Evolutionary conservation across 345 rosid species (phyloP).

Genomic region (Eutrema yunnanense): DNA sequence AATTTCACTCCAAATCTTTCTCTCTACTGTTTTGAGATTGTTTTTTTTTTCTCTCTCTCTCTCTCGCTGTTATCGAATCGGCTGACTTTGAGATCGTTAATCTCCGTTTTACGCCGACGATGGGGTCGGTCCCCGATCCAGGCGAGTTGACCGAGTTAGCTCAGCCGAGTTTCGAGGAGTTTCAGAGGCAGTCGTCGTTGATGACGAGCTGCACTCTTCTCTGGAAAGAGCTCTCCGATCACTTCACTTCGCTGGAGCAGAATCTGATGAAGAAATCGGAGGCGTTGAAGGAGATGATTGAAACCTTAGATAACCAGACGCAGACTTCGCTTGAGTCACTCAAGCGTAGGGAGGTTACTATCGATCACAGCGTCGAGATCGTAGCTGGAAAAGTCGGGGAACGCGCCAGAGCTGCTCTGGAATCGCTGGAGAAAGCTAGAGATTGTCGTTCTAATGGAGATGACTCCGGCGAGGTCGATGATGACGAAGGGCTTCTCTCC

Average conservation of each 20-base stretch:
- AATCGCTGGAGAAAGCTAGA: conserved; percentile 32
- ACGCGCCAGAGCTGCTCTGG: conserved; percentile 44
- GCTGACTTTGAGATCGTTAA: not conserved
- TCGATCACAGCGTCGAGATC: conserved; percentile 81
- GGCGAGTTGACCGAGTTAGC: conserved; percentile 75
- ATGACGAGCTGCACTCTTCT: conserved; percentile 99
- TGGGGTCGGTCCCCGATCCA: conserved; percentile 98
- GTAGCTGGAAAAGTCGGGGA: conserved; percentile 54
- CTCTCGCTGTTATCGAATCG: not conserved
- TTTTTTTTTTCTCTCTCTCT: not conserved
- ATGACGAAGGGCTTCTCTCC: conserved; percentile 58
- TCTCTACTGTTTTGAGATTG: not conserved
- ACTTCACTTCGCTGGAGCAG: conserved; percentile 79
- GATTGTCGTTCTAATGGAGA: conserved; percentile 14
- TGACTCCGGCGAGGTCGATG: conserved; percentile 72
- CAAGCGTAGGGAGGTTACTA: conserved; percentile 79
- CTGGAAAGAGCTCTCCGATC: conserved; percentile 98
- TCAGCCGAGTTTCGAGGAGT: conserved; percentile 91
- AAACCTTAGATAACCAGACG: conserved; percentile 59
- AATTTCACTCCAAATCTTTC: conserved; percentile 11
- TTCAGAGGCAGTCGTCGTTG: conserved; percentile 83
- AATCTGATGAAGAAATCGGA: conserved; percentile 74
- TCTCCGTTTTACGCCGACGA: conserved; percentile 25
- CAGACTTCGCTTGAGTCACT: conserved; percentile 68
- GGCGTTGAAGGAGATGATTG: conserved; percentile 67